Evolutionary conservation across 768 basidiomycete species (phyloP), one percentile per base, ranked within the genome.

Genomic region (Grammothele lineata): DNA sequence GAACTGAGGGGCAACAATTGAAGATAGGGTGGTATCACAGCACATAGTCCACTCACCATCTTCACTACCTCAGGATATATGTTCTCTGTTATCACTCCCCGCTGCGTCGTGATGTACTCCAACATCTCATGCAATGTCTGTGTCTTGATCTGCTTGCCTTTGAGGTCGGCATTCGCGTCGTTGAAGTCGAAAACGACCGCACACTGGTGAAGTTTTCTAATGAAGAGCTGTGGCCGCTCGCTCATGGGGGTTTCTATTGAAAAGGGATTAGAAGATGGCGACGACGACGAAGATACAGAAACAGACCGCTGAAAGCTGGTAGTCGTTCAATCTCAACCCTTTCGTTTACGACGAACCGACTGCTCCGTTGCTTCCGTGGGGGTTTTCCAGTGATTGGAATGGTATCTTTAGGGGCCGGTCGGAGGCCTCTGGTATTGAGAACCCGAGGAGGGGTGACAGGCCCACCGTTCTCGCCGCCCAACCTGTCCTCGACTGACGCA

Each of bases 61-160:
- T 84, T 85, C 54, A 97, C 89, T 51, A 99, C 95, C 75, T 98
- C 96, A 45, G 96, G 96, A 81, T 99, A 99, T 81, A 98, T 75
- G 60, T 77, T 83, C 67, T 99, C 96, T 37, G 92, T 95, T 63
- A 99, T 94, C 59, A 97, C 92, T 51, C 89, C 88, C 48, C 92
- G 82, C 66, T 95, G 92, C 23, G 90, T 92, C 48, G 94, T 97
- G 68, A 99, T 96, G 65, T 97, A 98, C 63, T 99, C 96, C 62
- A 99, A 77, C 90, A 99, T 91, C 71, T 99, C 96, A 56, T 96
- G 91, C 51, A 99, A 70, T 12, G 96, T 92, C 66, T 96, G 92
- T 2, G 94, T 91, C 74, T 99, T 99, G 70, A 98, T 89, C 67
- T 97, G 95, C 71, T 99, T 99, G 56, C 93, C 94, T 66, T 87